Percentiles rank a stretch among this genome's conserved stretches.
phyloP scores from a whole-genome alignment of 2,329 filamentous ascomycete genomes.

The Zasmidium angulare region DNA sequence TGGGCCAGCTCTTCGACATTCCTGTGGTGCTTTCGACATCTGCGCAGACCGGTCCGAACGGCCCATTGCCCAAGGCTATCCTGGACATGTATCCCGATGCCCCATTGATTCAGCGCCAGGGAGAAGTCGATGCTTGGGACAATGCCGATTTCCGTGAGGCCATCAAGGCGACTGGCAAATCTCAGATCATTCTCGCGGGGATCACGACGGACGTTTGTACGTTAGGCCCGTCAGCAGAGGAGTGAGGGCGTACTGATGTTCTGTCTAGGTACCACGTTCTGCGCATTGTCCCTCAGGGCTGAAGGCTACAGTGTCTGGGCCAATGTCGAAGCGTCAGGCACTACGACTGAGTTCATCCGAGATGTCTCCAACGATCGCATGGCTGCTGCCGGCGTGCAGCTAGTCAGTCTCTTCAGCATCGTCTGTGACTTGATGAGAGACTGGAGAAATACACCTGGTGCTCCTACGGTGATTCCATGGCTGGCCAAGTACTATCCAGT shows the following conservation, averaged over 20 bases:
- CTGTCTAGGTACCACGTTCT: slow-evolving; percentile 62
- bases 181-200: slow-evolving; percentile 70
- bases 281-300: slow-evolving; percentile 68
- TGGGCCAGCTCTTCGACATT: slow-evolving; percentile 66
- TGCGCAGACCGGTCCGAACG: slow-evolving; percentile 68
- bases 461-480: slow-evolving; percentile 60
- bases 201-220: slow-evolving; percentile 73
- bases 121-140: slow-evolving; percentile 77
- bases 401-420: slow-evolving; percentile 63
- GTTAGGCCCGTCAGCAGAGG: slow-evolving; percentile 14
- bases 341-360: slow-evolving; percentile 60
- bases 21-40: slow-evolving; percentile 71
- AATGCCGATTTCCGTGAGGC: slow-evolving; percentile 67
- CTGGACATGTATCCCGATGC: slow-evolving; percentile 59
- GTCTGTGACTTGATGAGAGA: slow-evolving; percentile 63
- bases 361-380: slow-evolving; percentile 67
- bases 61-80: slow-evolving; percentile 69
- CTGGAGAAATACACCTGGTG: slow-evolving; percentile 58
- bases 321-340: slow-evolving; percentile 70
- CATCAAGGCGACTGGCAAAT: slow-evolving; percentile 63
- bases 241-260: background rate
- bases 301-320: slow-evolving; percentile 73
- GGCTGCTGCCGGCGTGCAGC: slow-evolving; percentile 64
- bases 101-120: slow-evolving; percentile 65
- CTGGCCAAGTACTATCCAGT: slow-evolving; percentile 65